Base-by-base conservation (phyloP, 805 yeast species). In the Ogataea nonfermentans region DNA sequence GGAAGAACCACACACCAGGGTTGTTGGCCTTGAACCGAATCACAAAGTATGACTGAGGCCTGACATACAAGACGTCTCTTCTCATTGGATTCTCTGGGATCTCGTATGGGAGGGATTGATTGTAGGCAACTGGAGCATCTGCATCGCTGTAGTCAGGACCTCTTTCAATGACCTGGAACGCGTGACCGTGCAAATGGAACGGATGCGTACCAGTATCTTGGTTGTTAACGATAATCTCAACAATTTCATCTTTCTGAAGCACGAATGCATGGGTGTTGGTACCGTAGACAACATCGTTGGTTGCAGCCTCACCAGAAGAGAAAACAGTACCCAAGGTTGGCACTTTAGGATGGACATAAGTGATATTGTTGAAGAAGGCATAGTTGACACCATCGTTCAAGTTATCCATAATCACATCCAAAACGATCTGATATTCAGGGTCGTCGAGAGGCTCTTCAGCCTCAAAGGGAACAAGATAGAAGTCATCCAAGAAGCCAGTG, bases 1-100 rank as follows among this genome's bases (percentile, higher is more conserved):
- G 99, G 95, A 93, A 93, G 64, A 81, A 78, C 99, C 98, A 91
- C 30, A 90, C 90, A 70, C 99, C 99, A 23, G 98, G 99, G 64
- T 93, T 93, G 61, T 84, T 81, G 38, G 98, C 95, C 57, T 76
- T 78, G 73, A 89, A 91, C 61, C 98, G 78, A 47, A 91, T 58
- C 23, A 87, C 90, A 56, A 89, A 74, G 68, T 86, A 81, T 2
- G 96, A 89, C 59, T 85, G 85, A 19, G 95, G 89, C 59, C 79
- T 76, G 32, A 85, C 86, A 54, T 79, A 82, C 9, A 84, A 67
- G 8, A 84, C 78, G 62, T 93, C 99, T 70, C 99, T 81, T 44
- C 77, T 67, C 80, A 85, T 75, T 46, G 99, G 98, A 54, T 71
- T 68, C 40, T 79, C 78, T 30, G 95, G 93, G 63, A 68, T 78